Evolutionary conservation across 805 yeast species (phyloP).

Genomic region (Yamadazyma philogaea): DNA sequence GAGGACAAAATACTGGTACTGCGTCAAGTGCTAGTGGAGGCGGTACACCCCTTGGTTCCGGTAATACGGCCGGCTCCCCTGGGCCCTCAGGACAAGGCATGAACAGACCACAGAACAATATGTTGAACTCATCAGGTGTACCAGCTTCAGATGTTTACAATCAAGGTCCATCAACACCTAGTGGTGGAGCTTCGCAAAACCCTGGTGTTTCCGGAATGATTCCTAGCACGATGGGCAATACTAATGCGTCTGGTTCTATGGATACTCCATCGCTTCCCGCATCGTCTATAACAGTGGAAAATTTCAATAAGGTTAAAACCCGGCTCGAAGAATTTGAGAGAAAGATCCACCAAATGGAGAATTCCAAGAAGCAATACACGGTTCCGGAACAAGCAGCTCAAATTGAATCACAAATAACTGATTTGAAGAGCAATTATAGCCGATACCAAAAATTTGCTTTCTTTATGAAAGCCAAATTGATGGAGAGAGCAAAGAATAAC

Average conservation of each 20-base stretch:
- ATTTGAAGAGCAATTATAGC: constrained; percentile 44
- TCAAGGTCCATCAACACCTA: background rate
- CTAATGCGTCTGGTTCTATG: background rate
- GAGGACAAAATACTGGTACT: background rate
- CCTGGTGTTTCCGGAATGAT: constrained; percentile 2
- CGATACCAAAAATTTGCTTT: constrained; percentile 51
- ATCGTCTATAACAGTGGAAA: constrained; percentile 32
- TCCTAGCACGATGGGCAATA: background rate
- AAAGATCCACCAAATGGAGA: constrained; percentile 49
- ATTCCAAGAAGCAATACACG: constrained; percentile 42
- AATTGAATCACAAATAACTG: constrained; percentile 48
- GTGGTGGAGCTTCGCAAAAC: background rate
- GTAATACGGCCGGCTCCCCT: background rate
- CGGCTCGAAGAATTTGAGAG: constrained; percentile 48
- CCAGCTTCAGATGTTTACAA: background rate
- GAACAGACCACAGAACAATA: background rate
- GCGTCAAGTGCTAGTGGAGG: background rate
- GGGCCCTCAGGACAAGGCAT: background rate
- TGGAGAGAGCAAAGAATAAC: constrained; percentile 27
- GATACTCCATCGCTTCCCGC: constrained; percentile 15
- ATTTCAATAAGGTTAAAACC: constrained; percentile 43
- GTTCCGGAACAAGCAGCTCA: constrained; percentile 44
- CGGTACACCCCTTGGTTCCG: background rate
- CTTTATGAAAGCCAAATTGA: constrained; percentile 42
- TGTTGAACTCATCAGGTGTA: background rate